phyloP scores from a whole-genome alignment of 2,329 filamentous ascomycete genomes.

The Exserohilum rostratum region DNA sequence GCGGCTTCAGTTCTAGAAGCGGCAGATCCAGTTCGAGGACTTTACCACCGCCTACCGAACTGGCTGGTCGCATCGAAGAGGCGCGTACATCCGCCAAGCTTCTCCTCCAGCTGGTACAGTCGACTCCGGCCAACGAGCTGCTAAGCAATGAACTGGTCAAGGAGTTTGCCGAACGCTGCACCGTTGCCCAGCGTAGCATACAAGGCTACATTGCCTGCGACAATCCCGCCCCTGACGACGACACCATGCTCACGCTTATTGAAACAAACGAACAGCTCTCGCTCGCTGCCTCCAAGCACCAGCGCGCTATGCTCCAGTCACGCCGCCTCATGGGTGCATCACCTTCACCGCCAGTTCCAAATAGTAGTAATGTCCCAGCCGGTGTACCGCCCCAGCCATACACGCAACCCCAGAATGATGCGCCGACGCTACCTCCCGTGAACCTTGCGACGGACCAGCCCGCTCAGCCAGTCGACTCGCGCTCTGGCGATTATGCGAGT shows the following conservation, averaged over 20 bases:
- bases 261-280: constrained; percentile 93
- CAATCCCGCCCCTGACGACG: constrained; percentile 83
- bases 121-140: constrained; percentile 77
- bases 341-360: constrained; percentile 25
- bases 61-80: constrained; percentile 85
- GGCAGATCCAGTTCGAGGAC: constrained; percentile 25
- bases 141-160: constrained; percentile 84
- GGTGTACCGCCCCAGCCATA: constrained; percentile 23
- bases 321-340: constrained; percentile 52
- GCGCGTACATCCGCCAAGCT: constrained; percentile 89
- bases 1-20: constrained; percentile 29
- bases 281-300: constrained; percentile 80
- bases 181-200: constrained; percentile 78
- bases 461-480: constrained; percentile 4
- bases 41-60: constrained; percentile 73
- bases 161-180: constrained; percentile 89
- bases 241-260: constrained; percentile 91
- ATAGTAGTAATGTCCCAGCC: constrained; percentile 16
- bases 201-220: constrained; percentile 84
- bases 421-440: constrained; percentile 28
- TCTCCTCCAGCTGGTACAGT: constrained; percentile 88
- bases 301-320: constrained; percentile 73
- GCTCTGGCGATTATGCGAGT: constrained; percentile 19
- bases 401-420: constrained; percentile 19
- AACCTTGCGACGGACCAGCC: constrained; percentile 14